These are phyloP conservation scores for Fraxinus albicans DNA, from an alignment of 305 asterid species.

Conservation along the genomic window DNA sequence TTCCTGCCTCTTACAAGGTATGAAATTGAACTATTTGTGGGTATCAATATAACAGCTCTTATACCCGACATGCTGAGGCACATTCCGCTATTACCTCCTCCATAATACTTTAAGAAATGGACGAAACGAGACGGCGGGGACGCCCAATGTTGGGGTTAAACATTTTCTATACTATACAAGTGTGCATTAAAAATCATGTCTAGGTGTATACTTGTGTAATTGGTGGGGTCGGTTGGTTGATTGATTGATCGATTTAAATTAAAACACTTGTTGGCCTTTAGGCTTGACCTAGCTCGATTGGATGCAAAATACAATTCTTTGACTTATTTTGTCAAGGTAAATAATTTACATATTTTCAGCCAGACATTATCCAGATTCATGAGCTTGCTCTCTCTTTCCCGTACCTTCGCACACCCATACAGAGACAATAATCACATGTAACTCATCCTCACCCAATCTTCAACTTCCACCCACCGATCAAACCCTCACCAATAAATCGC, in stretches of 20 bases:
- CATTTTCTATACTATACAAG: neutral
- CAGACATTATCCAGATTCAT: neutral
- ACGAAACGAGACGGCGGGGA: too few relatives aligned
- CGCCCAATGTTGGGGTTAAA: too few relatives aligned
- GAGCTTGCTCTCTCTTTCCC: neutral
- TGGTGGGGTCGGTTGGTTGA: neutral
- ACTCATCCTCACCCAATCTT: neutral
- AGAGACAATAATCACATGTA: neutral
- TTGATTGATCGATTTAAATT: neutral
- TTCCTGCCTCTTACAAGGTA: too few relatives aligned
- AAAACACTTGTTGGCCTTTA: neutral
- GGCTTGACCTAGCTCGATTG: too few relatives aligned
- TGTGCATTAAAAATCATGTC: neutral
- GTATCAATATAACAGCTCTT: too few relatives aligned
- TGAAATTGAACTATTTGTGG: too few relatives aligned
- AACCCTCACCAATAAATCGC: neutral
- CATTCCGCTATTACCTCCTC: too few relatives aligned
- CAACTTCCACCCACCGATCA: conserved; percentile 32
- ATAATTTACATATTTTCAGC: neutral
- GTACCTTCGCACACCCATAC: neutral
- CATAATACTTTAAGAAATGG: too few relatives aligned
- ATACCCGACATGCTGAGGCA: too few relatives aligned
- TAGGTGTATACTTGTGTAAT: neutral
- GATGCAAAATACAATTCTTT: too few relatives aligned
- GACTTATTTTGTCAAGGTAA: too few relatives aligned